phyloP scores from a whole-genome alignment of 2,329 filamentous ascomycete genomes.

The Talaromyces funiculosus region DNA sequence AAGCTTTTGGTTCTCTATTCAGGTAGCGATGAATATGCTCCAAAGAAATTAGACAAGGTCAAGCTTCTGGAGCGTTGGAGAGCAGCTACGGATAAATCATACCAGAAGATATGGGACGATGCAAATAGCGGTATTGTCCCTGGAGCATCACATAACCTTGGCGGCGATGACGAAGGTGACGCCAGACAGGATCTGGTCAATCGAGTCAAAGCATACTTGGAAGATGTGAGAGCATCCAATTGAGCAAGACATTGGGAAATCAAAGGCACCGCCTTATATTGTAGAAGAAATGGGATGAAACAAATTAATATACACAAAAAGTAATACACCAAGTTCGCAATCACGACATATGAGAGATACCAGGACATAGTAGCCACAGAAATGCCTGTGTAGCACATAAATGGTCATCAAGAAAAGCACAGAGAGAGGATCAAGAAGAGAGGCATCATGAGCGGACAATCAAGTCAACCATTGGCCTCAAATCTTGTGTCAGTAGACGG shows the following conservation, averaged over 20 bases:
- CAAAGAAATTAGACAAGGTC: conserved; percentile 42
- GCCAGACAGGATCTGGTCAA: conserved; percentile 30
- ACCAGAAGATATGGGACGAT: conserved; percentile 41
- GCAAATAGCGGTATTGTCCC: conserved; percentile 46
- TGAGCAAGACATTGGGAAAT: conserved; percentile 14
- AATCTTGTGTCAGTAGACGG: background rate
- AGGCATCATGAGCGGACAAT: background rate
- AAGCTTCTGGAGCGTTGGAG: conserved; percentile 40
- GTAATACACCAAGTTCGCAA: background rate
- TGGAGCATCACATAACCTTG: conserved; percentile 46
- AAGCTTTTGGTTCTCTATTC: conserved; percentile 43
- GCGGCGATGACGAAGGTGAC: conserved; percentile 43
- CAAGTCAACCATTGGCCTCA: background rate
- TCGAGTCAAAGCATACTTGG: conserved; percentile 32
- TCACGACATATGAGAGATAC: conserved; percentile 10
- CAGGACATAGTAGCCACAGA: background rate
- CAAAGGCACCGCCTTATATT: conserved; percentile 18
- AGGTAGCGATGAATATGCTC: conserved; percentile 42
- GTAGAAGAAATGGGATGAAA: background rate
- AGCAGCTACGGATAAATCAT: conserved; percentile 33
- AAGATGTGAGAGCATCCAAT: conserved; percentile 20
- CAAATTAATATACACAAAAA: background rate
- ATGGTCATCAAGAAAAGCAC: background rate
- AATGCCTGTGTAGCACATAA: background rate
- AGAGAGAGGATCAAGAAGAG: background rate